Evolutionary conservation across 2,329 filamentous ascomycete species (phyloP).

Genomic region (Zalaria obscura): DNA sequence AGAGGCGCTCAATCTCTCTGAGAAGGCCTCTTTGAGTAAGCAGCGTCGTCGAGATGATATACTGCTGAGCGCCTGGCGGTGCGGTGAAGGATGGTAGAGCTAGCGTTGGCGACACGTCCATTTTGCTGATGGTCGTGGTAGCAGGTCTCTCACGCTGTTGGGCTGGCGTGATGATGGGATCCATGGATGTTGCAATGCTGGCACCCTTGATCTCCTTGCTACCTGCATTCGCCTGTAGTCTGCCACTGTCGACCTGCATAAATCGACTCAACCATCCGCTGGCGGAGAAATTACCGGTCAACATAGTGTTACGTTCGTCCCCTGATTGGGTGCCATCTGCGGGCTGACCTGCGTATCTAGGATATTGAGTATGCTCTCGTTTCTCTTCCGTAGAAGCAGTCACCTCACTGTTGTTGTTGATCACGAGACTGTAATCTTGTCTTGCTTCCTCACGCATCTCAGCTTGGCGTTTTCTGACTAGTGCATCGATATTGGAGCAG

Average conservation of each 20-base stretch:
- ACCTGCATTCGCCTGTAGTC: neutral
- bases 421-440: neutral
- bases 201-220: neutral
- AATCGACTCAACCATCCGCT: conserved; percentile 33
- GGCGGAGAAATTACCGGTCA: conserved; percentile 26
- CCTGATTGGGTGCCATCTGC: too few relatives aligned
- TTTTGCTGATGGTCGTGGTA: neutral
- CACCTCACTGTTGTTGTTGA: too few relatives aligned
- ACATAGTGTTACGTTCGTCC: too few relatives aligned
- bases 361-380: too few relatives aligned
- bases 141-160: neutral
- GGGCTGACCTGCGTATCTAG: too few relatives aligned
- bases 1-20: conserved; percentile 33
- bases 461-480: neutral
- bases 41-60: conserved; percentile 40
- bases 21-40: conserved; percentile 32
- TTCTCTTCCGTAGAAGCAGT: too few relatives aligned
- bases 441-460: neutral
- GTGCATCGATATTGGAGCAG: neutral
- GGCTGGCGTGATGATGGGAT: conserved; percentile 3
- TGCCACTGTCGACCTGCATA: conserved; percentile 31
- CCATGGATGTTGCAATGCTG: neutral
- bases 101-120: neutral
- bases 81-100: conserved; percentile 1
- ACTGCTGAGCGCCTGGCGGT: conserved; percentile 14